phyloP scores from a whole-genome alignment of 352 stramenopile genomes.

The Phytophthora podocarpi region DNA sequence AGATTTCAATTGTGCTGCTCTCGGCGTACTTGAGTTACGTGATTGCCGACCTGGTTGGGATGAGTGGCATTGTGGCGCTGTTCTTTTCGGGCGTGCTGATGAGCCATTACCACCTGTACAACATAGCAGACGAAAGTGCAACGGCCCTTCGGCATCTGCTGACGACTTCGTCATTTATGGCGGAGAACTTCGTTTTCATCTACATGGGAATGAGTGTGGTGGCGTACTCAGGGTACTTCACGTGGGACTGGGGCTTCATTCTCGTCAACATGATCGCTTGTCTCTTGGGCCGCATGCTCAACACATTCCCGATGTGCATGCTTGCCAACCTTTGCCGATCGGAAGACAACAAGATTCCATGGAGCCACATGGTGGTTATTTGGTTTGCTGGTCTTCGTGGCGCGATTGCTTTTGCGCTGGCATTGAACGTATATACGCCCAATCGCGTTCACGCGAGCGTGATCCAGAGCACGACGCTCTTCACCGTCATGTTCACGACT shows the following conservation, averaged over 20 bases:
- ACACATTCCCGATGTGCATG: conserved; percentile 81
- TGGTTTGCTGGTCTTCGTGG: conserved; percentile 93
- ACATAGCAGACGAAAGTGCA: conserved; percentile 78
- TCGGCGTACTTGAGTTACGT: conserved; percentile 87
- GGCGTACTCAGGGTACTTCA: conserved; percentile 78
- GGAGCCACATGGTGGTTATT: conserved; percentile 87
- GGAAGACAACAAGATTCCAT: conserved; percentile 69
- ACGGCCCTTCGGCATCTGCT: conserved; percentile 80
- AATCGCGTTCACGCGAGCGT: conserved; percentile 59
- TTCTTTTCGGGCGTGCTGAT: conserved; percentile 93
- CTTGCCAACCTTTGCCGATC: conserved; percentile 71
- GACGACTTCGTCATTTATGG: conserved; percentile 80
- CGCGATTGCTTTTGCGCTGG: conserved; percentile 92
- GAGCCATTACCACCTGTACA: conserved; percentile 89
- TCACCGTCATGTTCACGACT: conserved; percentile 85
- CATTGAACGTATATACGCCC: conserved; percentile 73
- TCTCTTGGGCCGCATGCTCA: conserved; percentile 69
- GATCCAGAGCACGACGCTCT: conserved; percentile 80
- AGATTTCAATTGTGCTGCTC: conserved; percentile 87
- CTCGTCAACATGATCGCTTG: conserved; percentile 70
- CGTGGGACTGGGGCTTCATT: conserved; percentile 88
- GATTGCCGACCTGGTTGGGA: conserved; percentile 68
- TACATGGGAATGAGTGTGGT: conserved; percentile 88
- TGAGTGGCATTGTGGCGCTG: conserved; percentile 94
- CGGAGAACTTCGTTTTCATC: conserved; percentile 90